Conservation (phyloP, 805 yeast genomes). For the Wickerhamomyces chambardii region DNA sequence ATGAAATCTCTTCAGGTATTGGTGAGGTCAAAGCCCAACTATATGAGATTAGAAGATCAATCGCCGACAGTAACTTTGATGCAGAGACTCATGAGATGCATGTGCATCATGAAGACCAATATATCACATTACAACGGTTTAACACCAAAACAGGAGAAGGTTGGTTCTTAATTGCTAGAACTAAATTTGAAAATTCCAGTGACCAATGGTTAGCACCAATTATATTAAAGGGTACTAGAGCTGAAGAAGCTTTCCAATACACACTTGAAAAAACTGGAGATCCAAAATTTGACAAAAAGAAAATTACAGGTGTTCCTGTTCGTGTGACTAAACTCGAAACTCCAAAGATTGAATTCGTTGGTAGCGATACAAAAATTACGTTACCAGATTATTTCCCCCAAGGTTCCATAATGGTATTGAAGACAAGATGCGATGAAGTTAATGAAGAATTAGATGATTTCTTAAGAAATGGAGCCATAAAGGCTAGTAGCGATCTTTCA, state of each 20-base stretch:
- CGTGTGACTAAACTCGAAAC: constrained; percentile 41
- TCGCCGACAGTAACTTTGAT: constrained; percentile 38
- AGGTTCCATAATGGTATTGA: constrained; percentile 83
- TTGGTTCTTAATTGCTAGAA: constrained; percentile 79
- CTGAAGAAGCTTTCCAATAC: constrained; percentile 49
- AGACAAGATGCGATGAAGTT: constrained; percentile 60
- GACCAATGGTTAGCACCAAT: constrained; percentile 53
- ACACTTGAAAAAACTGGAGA: constrained; percentile 46
- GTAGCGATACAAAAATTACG: constrained; percentile 39
- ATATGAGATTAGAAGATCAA: constrained; percentile 44
- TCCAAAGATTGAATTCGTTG: constrained; percentile 36
- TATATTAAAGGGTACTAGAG: constrained; percentile 50
- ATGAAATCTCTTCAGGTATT: constrained; percentile 56
- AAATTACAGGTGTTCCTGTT: constrained; percentile 60
- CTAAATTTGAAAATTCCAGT: constrained; percentile 46
- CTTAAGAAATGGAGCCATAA: constrained; percentile 68
- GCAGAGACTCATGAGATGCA: constrained; percentile 78
- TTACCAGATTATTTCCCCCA: constrained; percentile 67
- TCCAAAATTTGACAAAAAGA: constrained; percentile 24
- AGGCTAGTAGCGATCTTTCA: constrained; percentile 53
- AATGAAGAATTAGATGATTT: constrained; percentile 55
- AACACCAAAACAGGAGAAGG: constrained; percentile 84
- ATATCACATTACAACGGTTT: constrained; percentile 80
- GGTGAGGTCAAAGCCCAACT: constrained; percentile 58
- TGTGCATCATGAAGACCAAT: constrained; percentile 91